A percentile compares a stretch with the other conserved stretches of the same genome.
Conservation (phyloP, 2,329 filamentous ascomycete genomes). For the Paraphoma sp. region DNA sequence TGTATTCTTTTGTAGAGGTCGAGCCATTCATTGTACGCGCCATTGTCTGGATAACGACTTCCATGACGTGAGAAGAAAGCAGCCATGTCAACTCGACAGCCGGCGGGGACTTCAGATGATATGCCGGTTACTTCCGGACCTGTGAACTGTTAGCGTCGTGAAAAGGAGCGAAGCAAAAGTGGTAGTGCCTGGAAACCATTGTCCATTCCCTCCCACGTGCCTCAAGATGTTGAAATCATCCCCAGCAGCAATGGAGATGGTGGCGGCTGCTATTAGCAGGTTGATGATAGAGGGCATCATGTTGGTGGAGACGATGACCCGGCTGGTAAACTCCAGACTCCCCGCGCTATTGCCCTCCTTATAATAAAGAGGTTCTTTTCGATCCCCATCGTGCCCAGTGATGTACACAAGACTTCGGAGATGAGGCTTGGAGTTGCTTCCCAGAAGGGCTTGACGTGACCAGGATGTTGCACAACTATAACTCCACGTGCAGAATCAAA, state of each 20-base stretch:
- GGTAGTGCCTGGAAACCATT: slow-evolving; percentile 43
- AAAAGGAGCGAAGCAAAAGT: not conserved
- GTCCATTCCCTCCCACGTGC: slow-evolving; percentile 50
- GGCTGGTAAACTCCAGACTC: not conserved
- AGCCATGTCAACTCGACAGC: slow-evolving; percentile 66
- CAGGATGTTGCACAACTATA: slow-evolving; percentile 10
- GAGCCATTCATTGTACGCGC: slow-evolving; percentile 65
- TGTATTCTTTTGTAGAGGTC: slow-evolving; percentile 56
- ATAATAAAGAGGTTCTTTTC: not conserved
- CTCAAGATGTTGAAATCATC: slow-evolving; percentile 41
- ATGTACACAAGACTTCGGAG: slow-evolving; percentile 18
- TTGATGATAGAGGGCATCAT: slow-evolving; percentile 26
- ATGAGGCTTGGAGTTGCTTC: slow-evolving; percentile 30
- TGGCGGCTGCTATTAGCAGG: slow-evolving; percentile 21
- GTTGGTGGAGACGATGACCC: not conserved
- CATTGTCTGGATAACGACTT: slow-evolving; percentile 67
- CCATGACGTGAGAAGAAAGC: slow-evolving; percentile 68
- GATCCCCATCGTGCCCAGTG: slow-evolving; percentile 1
- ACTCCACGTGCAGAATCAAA: slow-evolving; percentile 23
- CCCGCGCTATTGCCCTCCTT: not conserved
- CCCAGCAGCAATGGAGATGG: slow-evolving; percentile 15
- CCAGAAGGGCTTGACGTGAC: slow-evolving; percentile 22
- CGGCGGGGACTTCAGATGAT: slow-evolving; percentile 60
- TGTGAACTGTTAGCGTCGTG: slow-evolving; percentile 20
- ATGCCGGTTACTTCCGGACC: slow-evolving; percentile 65